Percentiles rank a stretch among this genome's conserved stretches.
Evolutionary conservation across 345 rosid genomes (phyloP).

Genomic region (Limnanthes douglasii): DNA sequence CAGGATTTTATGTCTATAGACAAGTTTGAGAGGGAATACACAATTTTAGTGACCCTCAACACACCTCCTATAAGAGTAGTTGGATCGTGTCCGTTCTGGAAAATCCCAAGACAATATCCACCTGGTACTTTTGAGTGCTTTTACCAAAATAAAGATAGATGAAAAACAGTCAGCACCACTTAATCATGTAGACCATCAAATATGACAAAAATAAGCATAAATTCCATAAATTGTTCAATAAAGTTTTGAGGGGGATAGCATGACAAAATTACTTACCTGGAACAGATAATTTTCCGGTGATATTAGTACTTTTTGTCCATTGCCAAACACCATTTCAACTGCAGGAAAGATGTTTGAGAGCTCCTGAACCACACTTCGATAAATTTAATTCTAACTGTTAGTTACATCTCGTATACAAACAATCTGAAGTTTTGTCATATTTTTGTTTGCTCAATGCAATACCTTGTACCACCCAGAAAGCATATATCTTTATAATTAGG

Average conservation of each 20-base stretch:
- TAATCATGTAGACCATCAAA: too few species aligned
- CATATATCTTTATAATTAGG: slow-evolving; percentile 83
- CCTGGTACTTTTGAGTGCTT: slow-evolving; percentile 78
- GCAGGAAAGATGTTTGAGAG: slow-evolving; percentile 51
- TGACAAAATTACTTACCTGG: slow-evolving; percentile 33
- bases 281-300: slow-evolving; percentile 93
- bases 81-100: slow-evolving; percentile 79
- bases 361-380: slow-evolving; percentile 32
- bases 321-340: slow-evolving; percentile 58
- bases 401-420: slow-evolving; percentile 2
- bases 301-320: slow-evolving; percentile 48
- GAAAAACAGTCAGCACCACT: too few species aligned
- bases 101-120: slow-evolving; percentile 78
- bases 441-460: slow-evolving; percentile 10
- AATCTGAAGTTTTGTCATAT: not conserved
- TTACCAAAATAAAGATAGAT: too few species aligned
- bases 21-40: not conserved
- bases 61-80: slow-evolving; percentile 88
- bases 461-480: slow-evolving; percentile 67
- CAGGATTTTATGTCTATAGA: too few species aligned
- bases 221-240: too few species aligned
- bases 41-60: not conserved
- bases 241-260: not conserved
- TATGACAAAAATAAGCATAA: too few species aligned
- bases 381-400: slow-evolving; percentile 11